These are phyloP conservation scores for Scheffersomyces coipomensis DNA, from an alignment of 805 yeast genomes.

Conservation along the genomic window DNA sequence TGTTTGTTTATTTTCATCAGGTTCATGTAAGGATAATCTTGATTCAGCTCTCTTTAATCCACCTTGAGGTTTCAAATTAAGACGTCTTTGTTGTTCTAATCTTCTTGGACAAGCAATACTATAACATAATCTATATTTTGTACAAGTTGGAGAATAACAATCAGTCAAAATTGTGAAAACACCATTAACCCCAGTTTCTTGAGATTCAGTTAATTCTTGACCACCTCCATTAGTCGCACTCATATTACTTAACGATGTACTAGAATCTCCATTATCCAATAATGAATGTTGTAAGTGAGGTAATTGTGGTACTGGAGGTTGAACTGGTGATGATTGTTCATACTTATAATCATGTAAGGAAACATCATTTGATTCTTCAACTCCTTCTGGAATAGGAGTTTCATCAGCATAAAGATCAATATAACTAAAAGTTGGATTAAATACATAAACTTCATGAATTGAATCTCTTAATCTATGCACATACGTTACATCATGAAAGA, in stretches of 20 bases:
- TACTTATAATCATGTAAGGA: constrained; percentile 22
- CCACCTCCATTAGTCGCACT: not conserved
- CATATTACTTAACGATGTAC: not conserved
- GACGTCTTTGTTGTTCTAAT: constrained; percentile 90
- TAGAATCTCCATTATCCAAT: not conserved
- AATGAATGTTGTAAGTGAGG: constrained; percentile 1
- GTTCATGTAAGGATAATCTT: constrained; percentile 62
- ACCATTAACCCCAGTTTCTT: constrained; percentile 64
- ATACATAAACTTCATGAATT: constrained; percentile 81
- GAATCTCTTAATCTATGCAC: constrained; percentile 92
- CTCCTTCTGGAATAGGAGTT: constrained; percentile 5
- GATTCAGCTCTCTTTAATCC: constrained; percentile 77
- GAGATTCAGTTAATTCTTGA: constrained; percentile 11
- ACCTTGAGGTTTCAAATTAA: constrained; percentile 84
- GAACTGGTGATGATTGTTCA: constrained; percentile 13
- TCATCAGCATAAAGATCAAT: constrained; percentile 40
- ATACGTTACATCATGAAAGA: constrained; percentile 93
- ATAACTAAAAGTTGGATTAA: constrained; percentile 55
- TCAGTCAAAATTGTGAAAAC: constrained; percentile 90
- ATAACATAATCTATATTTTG: constrained; percentile 83
- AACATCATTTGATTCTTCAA: constrained; percentile 18
- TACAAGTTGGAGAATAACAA: constrained; percentile 96
- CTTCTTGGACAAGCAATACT: constrained; percentile 96
- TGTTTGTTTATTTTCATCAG: constrained; percentile 73
- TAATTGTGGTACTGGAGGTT: constrained; percentile 12